Base-by-base conservation (phyloP, 306 rosid genomes). In the Fragaria vesca region DNA sequence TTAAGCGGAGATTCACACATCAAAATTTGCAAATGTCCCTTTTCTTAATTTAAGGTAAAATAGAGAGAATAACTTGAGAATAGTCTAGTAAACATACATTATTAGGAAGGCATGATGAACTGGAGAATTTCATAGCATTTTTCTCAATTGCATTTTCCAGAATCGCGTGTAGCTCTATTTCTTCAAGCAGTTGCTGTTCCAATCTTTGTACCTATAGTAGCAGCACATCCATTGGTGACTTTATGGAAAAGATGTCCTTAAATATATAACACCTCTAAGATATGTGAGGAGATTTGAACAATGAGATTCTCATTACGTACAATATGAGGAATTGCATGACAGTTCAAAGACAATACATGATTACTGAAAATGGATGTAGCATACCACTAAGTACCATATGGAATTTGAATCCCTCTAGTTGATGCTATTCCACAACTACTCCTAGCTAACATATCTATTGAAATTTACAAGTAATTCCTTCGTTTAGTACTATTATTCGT, bases 121-220 rank as follows among this genome's bases (percentile, higher is more conserved):
- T 85, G 66, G 85, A 85, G 46, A 85, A 63, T 80, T 76, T 71
- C 48, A 45, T 63, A 65, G 76, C 80, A 79, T 79, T 84, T 79
- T 85, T 81, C 63, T 87, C 86, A 54, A 84, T 72, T 61, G 85
- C 89, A 86, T 80, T 84, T 77, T 87, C 87, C 69, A 90, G 82
- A 42, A 85, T 81, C 58, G 81, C 76, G 68, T 87, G 91, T 77
- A 90, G 85, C 51, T 88, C 91, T 57, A 85, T 58, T 85, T 90
- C 96, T 84, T 90, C 82, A 21, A 50, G 86, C 79, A 90, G 79
- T 76, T 87, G 78, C 60, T 79, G 82, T 72, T 84, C 85, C 46
- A 90, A 82, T 76, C 75, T 83, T 76, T 82, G 86, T 66, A 90
- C 91, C 96, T 90, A 71, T 34, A 32, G 10, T 5, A 62, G 76